A percentile compares a stretch with the other conserved stretches of the same genome.
Conservation (phyloP, 1,284 basidiomycete genomes). For the Cryptococcus wingfieldii region DNA sequence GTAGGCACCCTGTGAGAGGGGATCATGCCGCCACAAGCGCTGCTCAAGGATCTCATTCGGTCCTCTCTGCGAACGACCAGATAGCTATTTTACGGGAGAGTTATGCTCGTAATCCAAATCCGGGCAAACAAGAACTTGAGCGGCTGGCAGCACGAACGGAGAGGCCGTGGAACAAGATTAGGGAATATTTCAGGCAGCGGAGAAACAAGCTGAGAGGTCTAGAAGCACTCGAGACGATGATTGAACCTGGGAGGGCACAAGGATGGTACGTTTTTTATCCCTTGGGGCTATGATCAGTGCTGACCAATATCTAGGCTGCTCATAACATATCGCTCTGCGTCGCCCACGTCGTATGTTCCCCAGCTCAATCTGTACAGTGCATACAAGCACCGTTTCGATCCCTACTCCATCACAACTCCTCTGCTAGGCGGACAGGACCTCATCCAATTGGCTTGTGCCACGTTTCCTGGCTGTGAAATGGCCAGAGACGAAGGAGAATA, state of each 20-base stretch:
- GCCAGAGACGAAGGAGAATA: slow-evolving; percentile 41
- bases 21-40: neutral
- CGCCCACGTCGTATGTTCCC: slow-evolving; percentile 20
- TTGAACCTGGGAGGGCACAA: slow-evolving; percentile 42
- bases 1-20: neutral
- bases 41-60: neutral
- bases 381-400: slow-evolving; percentile 42
- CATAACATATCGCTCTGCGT: slow-evolving; percentile 34
- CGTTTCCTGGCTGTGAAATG: slow-evolving; percentile 44
- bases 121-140: slow-evolving; percentile 33
- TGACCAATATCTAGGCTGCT: slow-evolving; percentile 27
- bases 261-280: slow-evolving; percentile 32
- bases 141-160: slow-evolving; percentile 37
- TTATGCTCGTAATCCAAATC: slow-evolving; percentile 41
- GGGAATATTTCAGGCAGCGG: slow-evolving; percentile 45
- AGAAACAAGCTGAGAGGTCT: slow-evolving; percentile 43
- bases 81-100: slow-evolving; percentile 35
- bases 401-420: slow-evolving; percentile 27
- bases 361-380: slow-evolving; percentile 41
- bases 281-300: neutral
- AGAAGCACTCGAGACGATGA: slow-evolving; percentile 36
- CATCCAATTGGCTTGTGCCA: slow-evolving; percentile 43
- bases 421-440: slow-evolving; percentile 43
- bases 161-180: slow-evolving; percentile 39
- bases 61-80: slow-evolving; percentile 22